Evolutionary conservation across 352 stramenopile species (phyloP), one percentile per base, ranked within the genome.

Genomic region (Phytophthora citrophthora): DNA sequence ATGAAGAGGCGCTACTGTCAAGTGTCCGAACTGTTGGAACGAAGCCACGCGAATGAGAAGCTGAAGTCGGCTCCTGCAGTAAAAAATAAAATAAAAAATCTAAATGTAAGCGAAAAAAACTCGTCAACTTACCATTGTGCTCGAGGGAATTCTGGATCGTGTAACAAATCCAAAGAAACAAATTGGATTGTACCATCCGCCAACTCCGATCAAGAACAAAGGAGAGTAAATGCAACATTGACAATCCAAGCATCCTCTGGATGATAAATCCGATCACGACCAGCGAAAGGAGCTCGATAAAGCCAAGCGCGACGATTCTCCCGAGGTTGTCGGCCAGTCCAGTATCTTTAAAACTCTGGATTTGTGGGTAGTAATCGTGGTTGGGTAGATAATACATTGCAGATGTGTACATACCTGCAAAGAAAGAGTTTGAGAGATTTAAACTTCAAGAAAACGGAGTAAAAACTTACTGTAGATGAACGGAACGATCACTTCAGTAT

Each of bases 191-290:
- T 5, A 50, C 51, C 51, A 58, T 58, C 18, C 51, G 23, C 51
- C 51, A 50, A 49, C 51, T 58, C 13, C 20, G 61, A 34, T 86
- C 65, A 0, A 84, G 49, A 13, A 84, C 77, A 23, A 84, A 84
- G 0, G 66, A 49, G 0, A 87, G 47, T 15, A 77, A 65, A 7
- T 66, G 59, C 11, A 79, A 15, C 2, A 44, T 60, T 12, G 72
- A 83, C 8, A 68, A 50, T 1, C 65, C 24, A 1, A 79, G 18
- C 9, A 60, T 57, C 11, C 39, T 66, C 26, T 53, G 72, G 1
- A 81, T 46, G 6, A 68, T 12, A 31, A 68, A 11, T 8, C 15
- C 47, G 29, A 77, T 53, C 0, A 60, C 23, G 0, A 72, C n/a
- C 27, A 72, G 66, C 8, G 47, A 70, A 0, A 78, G 18, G 2